Evolutionary conservation across 2,329 filamentous ascomycete genomes (phyloP), one percentile per base, ranked within the genome.

Genomic region (Aspergillus niger): DNA sequence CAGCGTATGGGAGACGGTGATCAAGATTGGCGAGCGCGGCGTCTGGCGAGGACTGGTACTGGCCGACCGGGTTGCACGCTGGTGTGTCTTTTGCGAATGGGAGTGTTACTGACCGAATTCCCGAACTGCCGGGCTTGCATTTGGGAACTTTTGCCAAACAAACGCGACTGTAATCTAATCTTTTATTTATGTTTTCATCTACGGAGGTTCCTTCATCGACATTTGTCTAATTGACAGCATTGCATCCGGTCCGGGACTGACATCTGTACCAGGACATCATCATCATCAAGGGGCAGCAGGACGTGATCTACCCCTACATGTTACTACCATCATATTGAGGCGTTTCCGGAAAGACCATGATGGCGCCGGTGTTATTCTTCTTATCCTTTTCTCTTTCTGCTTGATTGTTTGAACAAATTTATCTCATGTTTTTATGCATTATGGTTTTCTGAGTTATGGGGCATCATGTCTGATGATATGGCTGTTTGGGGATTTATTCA

Each of bases 81-180:
- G 86, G 86, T 89, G 86, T 71, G 86, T 89, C n/a, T 89, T 87
- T 74, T 86, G 83, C 43, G 86, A 89, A 72, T 89, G 86, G 86
- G 83, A 86, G 67, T 85, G 84, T 75, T 76, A 81, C 62, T 85
- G 69, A 80, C 68, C 32, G 1, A 36, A 36, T 5, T 36, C 11
- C 32, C 32, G 5, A 36, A 36, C 11, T 36, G 32, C 32, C 32
- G 32, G 32, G 32, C 32, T 36, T 36, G 32, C 32, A 36, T 36
- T 36, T 36, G 10, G 32, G 32, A 36, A 36, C 32, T 13, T 36
- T 36, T 36, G 32, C 32, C 32, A 36, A 36, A 5, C 32, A 36
- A 36, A 36, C 41, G 20, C 20, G 41, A 20, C 41, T 44, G 30
- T 55, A 55, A 50, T 55, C 41, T 30, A 54, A 44, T n/a, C 8